Percentiles rank a stretch among this genome's conserved stretches.
Evolutionary conservation across 495 filamentous ascomycete genomes (phyloP).

Genomic region (Daldinia bambusicola): DNA sequence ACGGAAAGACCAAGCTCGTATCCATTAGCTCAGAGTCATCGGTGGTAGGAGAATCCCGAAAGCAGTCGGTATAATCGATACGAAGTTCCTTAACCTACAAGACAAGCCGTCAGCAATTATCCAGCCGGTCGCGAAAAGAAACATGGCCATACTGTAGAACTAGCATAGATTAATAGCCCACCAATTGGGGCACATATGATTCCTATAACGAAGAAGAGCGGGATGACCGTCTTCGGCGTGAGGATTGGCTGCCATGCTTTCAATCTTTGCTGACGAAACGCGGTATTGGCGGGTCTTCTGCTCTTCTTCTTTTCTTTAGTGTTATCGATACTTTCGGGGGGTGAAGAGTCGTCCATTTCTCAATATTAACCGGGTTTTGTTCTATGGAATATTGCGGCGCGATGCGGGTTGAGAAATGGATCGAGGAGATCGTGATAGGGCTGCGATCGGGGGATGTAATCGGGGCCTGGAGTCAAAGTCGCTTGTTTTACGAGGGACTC

Average conservation of each 20-base stretch:
- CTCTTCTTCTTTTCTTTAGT: conserved; percentile 81
- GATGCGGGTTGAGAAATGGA: neutral
- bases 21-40: conserved; percentile 59
- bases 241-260: conserved; percentile 98
- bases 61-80: conserved; percentile 89
- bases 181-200: conserved; percentile 90
- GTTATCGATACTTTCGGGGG: conserved; percentile 42
- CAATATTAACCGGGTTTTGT: neutral
- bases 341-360: conserved; percentile 47
- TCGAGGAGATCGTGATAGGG: neutral
- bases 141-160: conserved; percentile 66
- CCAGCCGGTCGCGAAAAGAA: neutral
- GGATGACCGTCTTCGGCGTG: conserved; percentile 90
- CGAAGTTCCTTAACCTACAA: conserved; percentile 85
- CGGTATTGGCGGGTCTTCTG: conserved; percentile 89
- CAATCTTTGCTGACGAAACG: conserved; percentile 89
- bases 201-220: conserved; percentile 87
- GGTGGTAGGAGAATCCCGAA: conserved; percentile 57
- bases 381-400: neutral
- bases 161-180: conserved; percentile 84
- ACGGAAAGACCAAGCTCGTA: conserved; percentile 63
- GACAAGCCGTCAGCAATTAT: conserved; percentile 27
- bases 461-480: neutral
- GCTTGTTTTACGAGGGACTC: conserved; percentile 7
- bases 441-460: conserved; percentile 1